Conservation (phyloP, 2,329 filamentous ascomycete species). For the Cordyceps tenuipes region DNA sequence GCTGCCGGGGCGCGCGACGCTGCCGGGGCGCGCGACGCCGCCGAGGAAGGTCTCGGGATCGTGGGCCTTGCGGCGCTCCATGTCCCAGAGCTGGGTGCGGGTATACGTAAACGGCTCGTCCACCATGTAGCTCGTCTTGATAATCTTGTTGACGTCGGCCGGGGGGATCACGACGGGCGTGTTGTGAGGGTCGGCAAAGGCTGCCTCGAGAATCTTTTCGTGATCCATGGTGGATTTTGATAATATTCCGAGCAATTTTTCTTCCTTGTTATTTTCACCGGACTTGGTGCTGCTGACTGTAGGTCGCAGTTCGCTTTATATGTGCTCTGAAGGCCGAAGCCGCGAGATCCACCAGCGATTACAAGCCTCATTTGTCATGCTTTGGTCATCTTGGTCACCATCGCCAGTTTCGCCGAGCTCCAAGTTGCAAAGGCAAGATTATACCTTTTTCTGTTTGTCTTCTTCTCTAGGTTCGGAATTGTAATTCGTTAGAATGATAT, state of each 20-base stretch:
- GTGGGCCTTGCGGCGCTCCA: conserved; percentile 15
- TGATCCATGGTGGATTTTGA: conserved; percentile 4
- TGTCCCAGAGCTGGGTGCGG: conserved; percentile 15
- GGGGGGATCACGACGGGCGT: conserved; percentile 10
- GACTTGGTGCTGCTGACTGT: not conserved
- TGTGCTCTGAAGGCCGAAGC: not conserved
- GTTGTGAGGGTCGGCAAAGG: conserved; percentile 12
- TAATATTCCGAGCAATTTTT: not conserved
- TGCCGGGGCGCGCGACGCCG: conserved; percentile 13
- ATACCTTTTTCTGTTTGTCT: no score
- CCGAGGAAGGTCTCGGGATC: conserved; percentile 14
- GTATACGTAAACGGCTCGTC: conserved; percentile 15
- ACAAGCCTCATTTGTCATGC: not conserved
- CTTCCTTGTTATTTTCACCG: not conserved
- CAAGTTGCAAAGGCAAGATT: not conserved
- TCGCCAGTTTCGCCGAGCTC: not conserved
- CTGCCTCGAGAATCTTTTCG: conserved; percentile 11
- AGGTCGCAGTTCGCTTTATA: not conserved
- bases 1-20: conserved; percentile 9
- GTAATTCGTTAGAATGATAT: no score
- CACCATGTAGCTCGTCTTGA: conserved; percentile 12
- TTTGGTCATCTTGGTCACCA: not conserved
- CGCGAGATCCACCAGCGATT: not conserved
- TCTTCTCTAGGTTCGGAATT: no score
- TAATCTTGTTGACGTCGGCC: conserved; percentile 14